A percentile compares a stretch with the other conserved stretches of the same genome.
Evolutionary conservation across 2,329 filamentous ascomycete species (phyloP).

Genomic region (Trichoderma gracile): DNA sequence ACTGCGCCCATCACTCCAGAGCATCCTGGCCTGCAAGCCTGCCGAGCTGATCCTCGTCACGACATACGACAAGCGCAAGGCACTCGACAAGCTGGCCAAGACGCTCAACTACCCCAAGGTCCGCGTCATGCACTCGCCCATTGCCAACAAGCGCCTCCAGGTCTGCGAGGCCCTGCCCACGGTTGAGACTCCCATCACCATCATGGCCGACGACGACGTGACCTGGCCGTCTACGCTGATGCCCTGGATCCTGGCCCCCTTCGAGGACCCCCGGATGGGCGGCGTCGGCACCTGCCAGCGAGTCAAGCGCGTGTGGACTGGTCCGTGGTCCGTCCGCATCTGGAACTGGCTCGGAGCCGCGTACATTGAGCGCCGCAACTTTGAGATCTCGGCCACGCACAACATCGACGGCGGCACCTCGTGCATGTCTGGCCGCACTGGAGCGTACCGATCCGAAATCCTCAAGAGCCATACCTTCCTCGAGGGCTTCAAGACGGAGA

Average conservation of each 20-base stretch:
- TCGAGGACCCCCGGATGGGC: slow-evolving; percentile 80
- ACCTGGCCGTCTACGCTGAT: slow-evolving; percentile 85
- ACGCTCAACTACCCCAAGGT: slow-evolving; percentile 63
- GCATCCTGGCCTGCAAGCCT: slow-evolving; percentile 70
- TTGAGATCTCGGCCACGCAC: slow-evolving; percentile 94
- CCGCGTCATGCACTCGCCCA: slow-evolving; percentile 71
- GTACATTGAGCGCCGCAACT: slow-evolving; percentile 92
- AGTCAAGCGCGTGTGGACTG: slow-evolving; percentile 67
- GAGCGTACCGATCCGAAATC: slow-evolving; percentile 87
- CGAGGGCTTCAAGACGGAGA: slow-evolving; percentile 86
- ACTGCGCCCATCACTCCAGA: slow-evolving; percentile 76
- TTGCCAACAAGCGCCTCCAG: slow-evolving; percentile 94
- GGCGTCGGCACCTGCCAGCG: slow-evolving; percentile 92
- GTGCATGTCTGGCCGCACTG: slow-evolving; percentile 92
- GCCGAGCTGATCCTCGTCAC: slow-evolving; percentile 82
- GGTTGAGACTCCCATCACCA: slow-evolving; percentile 78
- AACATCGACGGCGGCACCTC: slow-evolving; percentile 95
- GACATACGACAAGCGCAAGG: slow-evolving; percentile 74
- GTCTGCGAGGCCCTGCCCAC: slow-evolving; percentile 88
- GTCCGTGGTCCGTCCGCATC: slow-evolving; percentile 60
- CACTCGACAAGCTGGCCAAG: slow-evolving; percentile 65
- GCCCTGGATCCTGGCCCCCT: slow-evolving; percentile 89
- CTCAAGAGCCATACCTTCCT: slow-evolving; percentile 83
- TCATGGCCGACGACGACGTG: slow-evolving; percentile 95
- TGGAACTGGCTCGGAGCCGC: slow-evolving; percentile 91